phyloP scores from a whole-genome alignment of 208 protist genomes.

The Porcisia deanei region DNA sequence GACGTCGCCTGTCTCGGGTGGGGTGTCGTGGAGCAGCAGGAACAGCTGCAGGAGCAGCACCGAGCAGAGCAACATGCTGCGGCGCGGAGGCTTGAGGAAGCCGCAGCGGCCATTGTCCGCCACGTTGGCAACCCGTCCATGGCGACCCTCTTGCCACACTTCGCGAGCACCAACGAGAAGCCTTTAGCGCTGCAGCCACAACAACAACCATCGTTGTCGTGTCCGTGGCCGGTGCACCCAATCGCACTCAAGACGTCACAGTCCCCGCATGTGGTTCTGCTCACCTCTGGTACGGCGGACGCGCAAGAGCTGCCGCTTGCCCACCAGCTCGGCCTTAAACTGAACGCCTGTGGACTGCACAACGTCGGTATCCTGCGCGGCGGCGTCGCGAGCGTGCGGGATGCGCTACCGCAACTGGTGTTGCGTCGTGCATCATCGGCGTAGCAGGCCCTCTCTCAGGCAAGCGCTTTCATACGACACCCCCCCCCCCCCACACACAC shows the following conservation, averaged over 20 bases:
- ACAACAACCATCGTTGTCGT: background rate
- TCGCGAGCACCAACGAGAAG: background rate
- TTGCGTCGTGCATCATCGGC: constrained; percentile 20
- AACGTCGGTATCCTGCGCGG: constrained; percentile 68
- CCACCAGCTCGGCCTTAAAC: constrained; percentile 47
- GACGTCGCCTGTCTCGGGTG: constrained; percentile 19
- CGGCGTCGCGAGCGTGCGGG: constrained; percentile 43
- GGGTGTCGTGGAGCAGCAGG: constrained; percentile 30
- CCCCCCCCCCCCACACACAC: background rate
- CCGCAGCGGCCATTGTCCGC: constrained; percentile 48
- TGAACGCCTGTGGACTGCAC: constrained; percentile 53
- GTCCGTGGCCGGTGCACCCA: constrained; percentile 27
- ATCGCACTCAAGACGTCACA: constrained; percentile 32
- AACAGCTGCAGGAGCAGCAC: constrained; percentile 28
- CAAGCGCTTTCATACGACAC: background rate
- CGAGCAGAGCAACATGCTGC: constrained; percentile 17
- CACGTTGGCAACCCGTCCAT: constrained; percentile 42
- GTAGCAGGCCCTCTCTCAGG: background rate
- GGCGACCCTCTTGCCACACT: constrained; percentile 37
- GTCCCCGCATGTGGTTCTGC: constrained; percentile 44
- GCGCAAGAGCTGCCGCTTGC: constrained; percentile 23
- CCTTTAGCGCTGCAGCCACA: background rate
- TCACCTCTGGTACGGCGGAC: constrained; percentile 11
- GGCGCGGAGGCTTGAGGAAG: constrained; percentile 39
- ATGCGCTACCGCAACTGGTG: constrained; percentile 45